These are phyloP conservation scores for Cicer pinnatifidum DNA, from an alignment of 306 rosid genomes.

Conservation along the genomic window DNA sequence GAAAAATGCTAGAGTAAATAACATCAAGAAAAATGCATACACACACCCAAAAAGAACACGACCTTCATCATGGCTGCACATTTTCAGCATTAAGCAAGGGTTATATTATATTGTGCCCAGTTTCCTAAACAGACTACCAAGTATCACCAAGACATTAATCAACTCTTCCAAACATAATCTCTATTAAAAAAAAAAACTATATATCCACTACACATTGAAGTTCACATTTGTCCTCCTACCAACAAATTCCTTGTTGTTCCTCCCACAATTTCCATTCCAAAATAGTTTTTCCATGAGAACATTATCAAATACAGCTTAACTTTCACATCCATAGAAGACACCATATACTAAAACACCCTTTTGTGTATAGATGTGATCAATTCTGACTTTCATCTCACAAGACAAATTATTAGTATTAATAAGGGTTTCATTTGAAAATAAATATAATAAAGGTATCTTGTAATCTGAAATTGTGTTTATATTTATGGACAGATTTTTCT, in stretches of 20 bases:
- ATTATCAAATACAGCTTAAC: background rate
- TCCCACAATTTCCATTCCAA: background rate
- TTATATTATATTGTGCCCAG: background rate
- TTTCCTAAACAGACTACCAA: background rate
- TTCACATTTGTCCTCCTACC: slow-evolving; percentile 9
- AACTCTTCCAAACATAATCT: background rate
- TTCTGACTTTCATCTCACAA: too few relatives aligned
- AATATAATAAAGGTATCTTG: too few relatives aligned
- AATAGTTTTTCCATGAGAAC: background rate
- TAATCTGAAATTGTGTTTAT: too few relatives aligned
- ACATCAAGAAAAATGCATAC: background rate
- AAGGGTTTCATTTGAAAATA: too few relatives aligned
- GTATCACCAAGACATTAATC: background rate
- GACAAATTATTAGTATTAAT: too few relatives aligned
- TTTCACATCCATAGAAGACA: background rate
- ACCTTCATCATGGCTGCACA: background rate
- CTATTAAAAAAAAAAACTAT: slow-evolving; percentile 7
- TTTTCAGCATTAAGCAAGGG: background rate
- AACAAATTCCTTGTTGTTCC: slow-evolving; percentile 7
- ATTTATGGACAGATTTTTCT: too few relatives aligned
- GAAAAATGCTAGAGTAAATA: background rate
- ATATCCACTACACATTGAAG: background rate
- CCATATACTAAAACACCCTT: background rate
- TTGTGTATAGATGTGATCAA: too few relatives aligned
- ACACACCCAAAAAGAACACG: background rate